phyloP scores from a whole-genome alignment of 148 eudicot genomes.

The Spergularia marina region DNA sequence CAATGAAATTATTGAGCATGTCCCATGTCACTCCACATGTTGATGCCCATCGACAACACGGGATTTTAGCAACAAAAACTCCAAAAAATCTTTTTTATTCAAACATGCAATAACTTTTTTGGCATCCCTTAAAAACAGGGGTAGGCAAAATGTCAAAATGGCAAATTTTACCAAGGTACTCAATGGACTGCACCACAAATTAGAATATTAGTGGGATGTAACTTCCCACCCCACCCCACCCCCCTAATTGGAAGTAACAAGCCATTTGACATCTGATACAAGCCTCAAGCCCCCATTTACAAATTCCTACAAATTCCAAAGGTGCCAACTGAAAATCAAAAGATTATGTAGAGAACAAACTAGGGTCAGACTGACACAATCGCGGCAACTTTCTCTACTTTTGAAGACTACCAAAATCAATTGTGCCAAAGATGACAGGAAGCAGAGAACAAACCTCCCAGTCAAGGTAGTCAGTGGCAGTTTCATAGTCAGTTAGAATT shows the following conservation, averaged over 20 bases:
- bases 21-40: not conserved
- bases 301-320: not conserved
- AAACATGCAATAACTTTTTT: not conserved
- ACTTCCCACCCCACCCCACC: no score
- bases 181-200: no score
- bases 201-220: no score
- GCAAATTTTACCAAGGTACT: no score
- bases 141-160: no score
- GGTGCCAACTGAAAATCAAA: not conserved
- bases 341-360: not conserved
- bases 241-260: not conserved
- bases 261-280: not conserved
- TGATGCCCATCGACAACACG: not conserved
- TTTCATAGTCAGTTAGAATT: slow-evolving; percentile 77
- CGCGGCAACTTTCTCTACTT: not conserved
- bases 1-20: not conserved
- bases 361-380: not conserved
- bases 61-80: not conserved
- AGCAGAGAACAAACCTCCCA: slow-evolving; percentile 83
- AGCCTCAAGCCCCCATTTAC: not conserved
- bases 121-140: no score
- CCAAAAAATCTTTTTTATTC: not conserved
- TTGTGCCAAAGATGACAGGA: not conserved
- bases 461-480: slow-evolving; percentile 66
- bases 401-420: not conserved